Base-by-base conservation (phyloP, 257 asterid species). In the Vinca minor region DNA sequence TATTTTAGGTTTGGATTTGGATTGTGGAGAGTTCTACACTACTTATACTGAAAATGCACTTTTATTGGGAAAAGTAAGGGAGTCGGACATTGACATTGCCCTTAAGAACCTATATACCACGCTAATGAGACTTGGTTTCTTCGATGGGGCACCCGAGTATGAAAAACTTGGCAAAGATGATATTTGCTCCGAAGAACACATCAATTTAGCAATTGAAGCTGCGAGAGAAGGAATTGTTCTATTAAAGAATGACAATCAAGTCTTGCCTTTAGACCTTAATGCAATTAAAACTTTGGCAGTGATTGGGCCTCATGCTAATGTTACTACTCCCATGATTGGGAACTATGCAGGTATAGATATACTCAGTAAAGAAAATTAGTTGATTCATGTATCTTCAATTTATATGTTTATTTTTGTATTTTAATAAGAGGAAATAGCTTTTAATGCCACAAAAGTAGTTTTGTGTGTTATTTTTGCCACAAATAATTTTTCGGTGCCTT, bases 161-260 rank as follows among this genome's bases (percentile, higher is more conserved):
- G 76, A 71, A 23, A 63, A 60, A 0, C 87, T 84, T 10, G 79
- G 79, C 17, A 53, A 50, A 13, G 9, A 35, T 0, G 67, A 79
- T n/a, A 66, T 84, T 1, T 81, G 87, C 62, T 52, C 73, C 15
- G 5, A 50, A 4, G 78, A 70, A 4, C 64, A 84, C 67, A 59
- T 60, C 1, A 74, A 72, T 31, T 49, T 84, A 18, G 90, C 87
- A 12, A 39, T 63, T 4, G 73, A 76, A 15, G 85, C 90, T 5
- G 87, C 90, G 18, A 68, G 80, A 9, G 71, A 81, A 56, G 87
- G 90, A 3, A 77, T 81, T 8, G 87, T 84, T 45, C 76, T 84
- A 12, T 73, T 84, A 8, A 81, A 84, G 64, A 84, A 84, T 31
- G 62, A 15, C 0, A 46, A 67, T 1, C 25, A 44, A 26, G 26